Conservation (phyloP, 345 rosid genomes). For the Citrus medica region DNA sequence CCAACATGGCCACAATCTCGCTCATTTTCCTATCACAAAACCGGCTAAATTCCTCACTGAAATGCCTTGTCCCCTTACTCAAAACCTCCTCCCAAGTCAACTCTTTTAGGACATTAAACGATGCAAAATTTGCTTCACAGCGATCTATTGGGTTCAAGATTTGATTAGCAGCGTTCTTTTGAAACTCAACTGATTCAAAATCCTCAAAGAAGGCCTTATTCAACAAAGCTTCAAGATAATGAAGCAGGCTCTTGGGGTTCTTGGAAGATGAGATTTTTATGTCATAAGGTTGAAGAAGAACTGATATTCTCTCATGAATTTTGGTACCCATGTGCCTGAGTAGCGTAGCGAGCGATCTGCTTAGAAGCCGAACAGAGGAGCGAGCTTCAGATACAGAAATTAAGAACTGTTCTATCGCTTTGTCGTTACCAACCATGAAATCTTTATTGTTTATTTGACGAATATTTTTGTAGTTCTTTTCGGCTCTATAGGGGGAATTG, state of each 20-base stretch:
- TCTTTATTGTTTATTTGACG: slow-evolving; percentile 20
- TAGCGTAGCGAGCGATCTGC: slow-evolving; percentile 65
- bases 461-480: slow-evolving; percentile 2
- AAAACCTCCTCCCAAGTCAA: slow-evolving; percentile 87
- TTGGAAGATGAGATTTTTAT: slow-evolving; percentile 55
- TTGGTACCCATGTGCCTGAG: slow-evolving; percentile 58
- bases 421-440: slow-evolving; percentile 35
- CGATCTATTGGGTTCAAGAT: slow-evolving; percentile 73
- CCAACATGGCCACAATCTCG: slow-evolving; percentile 76
- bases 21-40: slow-evolving; percentile 94
- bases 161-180: slow-evolving; percentile 45
- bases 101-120: slow-evolving; percentile 49
- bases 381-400: slow-evolving; percentile 69
- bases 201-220: slow-evolving; percentile 82
- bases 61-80: slow-evolving; percentile 80
- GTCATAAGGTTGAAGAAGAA: slow-evolving; percentile 72
- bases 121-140: slow-evolving; percentile 62
- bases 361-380: slow-evolving; percentile 51
- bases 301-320: slow-evolving; percentile 54
- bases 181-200: slow-evolving; percentile 76
- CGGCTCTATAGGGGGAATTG: slow-evolving; percentile 27
- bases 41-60: slow-evolving; percentile 81
- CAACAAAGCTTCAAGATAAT: slow-evolving; percentile 69
- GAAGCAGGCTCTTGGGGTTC: slow-evolving; percentile 51
- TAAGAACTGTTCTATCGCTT: slow-evolving; percentile 59